phyloP scores from a whole-genome alignment of 2,329 filamentous ascomycete species.

The Arthrobotrys entomopaga region DNA sequence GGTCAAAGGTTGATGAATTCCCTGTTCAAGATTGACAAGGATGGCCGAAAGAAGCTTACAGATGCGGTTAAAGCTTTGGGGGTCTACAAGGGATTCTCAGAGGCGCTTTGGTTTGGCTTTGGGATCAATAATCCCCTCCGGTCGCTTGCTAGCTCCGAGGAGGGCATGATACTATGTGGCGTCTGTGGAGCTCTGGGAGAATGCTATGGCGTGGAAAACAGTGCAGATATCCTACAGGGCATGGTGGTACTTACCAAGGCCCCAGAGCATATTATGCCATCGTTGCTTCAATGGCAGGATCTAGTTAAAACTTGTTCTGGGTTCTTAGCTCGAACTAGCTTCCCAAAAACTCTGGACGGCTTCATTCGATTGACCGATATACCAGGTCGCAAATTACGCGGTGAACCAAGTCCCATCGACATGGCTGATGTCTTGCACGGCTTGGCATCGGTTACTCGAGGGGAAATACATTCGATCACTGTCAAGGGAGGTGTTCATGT shows the following conservation, averaged over 20 bases:
- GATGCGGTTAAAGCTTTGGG: background rate
- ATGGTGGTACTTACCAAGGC: background rate
- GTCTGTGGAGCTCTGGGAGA: background rate
- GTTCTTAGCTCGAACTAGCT: background rate
- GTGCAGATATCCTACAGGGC: background rate
- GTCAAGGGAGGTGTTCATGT: background rate
- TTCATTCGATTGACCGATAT: slow-evolving; percentile 2
- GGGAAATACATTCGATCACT: background rate
- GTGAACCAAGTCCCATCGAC: background rate
- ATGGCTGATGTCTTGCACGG: background rate
- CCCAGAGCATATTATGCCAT: background rate
- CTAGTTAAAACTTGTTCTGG: slow-evolving; percentile 1
- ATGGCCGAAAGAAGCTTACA: background rate
- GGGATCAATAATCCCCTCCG: background rate
- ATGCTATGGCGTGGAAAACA: background rate
- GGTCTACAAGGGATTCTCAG: background rate
- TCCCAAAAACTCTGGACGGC: background rate
- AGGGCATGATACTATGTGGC: background rate
- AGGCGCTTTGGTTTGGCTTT: background rate
- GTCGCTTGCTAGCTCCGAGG: background rate
- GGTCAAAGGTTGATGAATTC: background rate
- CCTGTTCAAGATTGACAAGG: background rate
- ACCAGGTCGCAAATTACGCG: background rate
- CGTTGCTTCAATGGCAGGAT: background rate
- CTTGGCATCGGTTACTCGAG: background rate